A percentile compares a stretch with the other conserved stretches of the same genome.
phyloP scores from a whole-genome alignment of 75 land plant genomes.

The Sequoiadendron giganteum region DNA sequence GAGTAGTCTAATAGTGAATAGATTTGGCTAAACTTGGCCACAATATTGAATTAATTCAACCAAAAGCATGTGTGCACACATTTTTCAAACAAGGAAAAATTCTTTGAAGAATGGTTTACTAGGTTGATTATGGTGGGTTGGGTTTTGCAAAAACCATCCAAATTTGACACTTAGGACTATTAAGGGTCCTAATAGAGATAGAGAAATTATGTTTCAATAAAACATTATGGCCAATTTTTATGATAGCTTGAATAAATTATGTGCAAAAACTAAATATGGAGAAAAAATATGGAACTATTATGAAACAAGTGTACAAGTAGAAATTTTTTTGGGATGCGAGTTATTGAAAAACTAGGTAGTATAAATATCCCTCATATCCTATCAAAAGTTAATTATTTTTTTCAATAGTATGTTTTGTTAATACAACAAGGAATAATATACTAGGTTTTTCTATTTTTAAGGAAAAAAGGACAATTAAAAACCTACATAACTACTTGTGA shows the following conservation, averaged over 20 bases:
- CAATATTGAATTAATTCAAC: neutral
- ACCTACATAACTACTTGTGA: neutral
- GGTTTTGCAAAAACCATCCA: neutral
- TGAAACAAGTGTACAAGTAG: neutral
- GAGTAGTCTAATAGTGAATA: neutral
- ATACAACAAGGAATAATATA: neutral
- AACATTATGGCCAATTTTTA: neutral
- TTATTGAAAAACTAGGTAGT: neutral
- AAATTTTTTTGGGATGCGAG: neutral
- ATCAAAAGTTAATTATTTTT: no score
- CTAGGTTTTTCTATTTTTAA: neutral
- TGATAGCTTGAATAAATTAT: neutral
- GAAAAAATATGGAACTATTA: neutral
- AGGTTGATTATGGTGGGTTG: neutral
- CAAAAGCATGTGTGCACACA: neutral
- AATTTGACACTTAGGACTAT: neutral
- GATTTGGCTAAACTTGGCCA: neutral
- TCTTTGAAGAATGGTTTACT: neutral
- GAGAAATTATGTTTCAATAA: neutral
- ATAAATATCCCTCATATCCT: no score
- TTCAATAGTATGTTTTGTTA: neutral
- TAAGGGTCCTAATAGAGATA: neutral
- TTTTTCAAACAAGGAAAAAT: neutral
- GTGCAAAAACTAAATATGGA: neutral
- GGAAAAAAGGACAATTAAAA: neutral